Conservation (phyloP, 768 basidiomycete species). For the Amanita polypyramis region DNA sequence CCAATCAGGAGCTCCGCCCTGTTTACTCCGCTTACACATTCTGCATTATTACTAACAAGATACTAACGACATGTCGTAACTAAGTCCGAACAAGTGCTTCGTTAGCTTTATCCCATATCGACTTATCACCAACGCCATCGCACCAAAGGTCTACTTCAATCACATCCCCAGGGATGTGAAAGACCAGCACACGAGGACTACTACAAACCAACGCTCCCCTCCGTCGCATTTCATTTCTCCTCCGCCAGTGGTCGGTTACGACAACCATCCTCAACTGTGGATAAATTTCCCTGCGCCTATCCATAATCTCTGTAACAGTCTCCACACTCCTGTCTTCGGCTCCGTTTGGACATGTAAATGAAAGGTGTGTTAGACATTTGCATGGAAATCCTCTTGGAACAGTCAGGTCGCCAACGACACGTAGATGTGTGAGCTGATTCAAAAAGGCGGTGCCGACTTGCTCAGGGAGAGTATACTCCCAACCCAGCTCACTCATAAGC, state of each 20-base stretch:
- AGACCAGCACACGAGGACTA: constrained; percentile 15
- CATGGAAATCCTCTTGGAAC: constrained; percentile 15
- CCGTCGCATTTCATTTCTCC: constrained; percentile 13
- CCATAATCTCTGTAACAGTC: constrained; percentile 11
- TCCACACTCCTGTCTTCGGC: constrained; percentile 3
- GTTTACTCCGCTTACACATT: not conserved
- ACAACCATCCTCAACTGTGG: constrained; percentile 22
- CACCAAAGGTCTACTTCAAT: constrained; percentile 23
- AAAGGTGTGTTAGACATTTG: constrained; percentile 20
- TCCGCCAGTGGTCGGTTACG: constrained; percentile 19
- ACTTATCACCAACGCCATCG: constrained; percentile 18
- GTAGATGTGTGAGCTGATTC: constrained; percentile 21
- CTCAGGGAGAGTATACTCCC: constrained; percentile 14
- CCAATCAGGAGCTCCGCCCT: not conserved
- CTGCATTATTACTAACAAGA: too few species aligned
- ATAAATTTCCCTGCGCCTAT: constrained; percentile 14
- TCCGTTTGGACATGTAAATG: constrained; percentile 16
- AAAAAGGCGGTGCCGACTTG: constrained; percentile 19
- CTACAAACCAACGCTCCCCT: constrained; percentile 8
- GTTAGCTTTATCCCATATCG: constrained; percentile 19
- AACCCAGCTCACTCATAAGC: constrained; percentile 15
- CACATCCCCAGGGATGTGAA: constrained; percentile 20
- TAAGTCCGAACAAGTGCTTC: constrained; percentile 11
- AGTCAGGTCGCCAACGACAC: constrained; percentile 19
- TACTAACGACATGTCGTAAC: too few species aligned